These are phyloP conservation scores for Eutrema yunnanense DNA, from an alignment of 345 rosid genomes.

Conservation along the genomic window DNA sequence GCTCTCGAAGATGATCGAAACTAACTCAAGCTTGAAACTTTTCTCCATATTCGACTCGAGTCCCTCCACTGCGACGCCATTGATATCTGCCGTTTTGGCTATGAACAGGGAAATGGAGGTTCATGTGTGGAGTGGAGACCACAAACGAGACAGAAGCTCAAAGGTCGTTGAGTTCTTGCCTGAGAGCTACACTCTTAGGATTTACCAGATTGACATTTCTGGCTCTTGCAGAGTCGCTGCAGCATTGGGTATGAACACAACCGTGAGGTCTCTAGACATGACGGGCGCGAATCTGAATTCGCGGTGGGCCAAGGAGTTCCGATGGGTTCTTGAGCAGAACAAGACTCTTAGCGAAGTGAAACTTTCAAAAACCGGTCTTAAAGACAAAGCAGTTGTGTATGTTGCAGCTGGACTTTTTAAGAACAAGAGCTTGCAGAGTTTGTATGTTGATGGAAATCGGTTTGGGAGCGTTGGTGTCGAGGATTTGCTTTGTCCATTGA, in stretches of 20 bases:
- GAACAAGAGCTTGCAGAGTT: conserved; percentile 62
- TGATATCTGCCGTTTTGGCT: conserved; percentile 80
- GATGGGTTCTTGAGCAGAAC: conserved; percentile 87
- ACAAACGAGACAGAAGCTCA: conserved; percentile 47
- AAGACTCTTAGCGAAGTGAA: conserved; percentile 61
- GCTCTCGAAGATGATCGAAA: conserved; percentile 90
- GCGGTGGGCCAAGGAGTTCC: conserved; percentile 75
- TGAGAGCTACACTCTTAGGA: conserved; percentile 52
- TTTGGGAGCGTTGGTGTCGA: conserved; percentile 69
- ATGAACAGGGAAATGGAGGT: conserved; percentile 79
- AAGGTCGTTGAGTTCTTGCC: conserved; percentile 83
- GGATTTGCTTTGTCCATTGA: conserved; percentile 82
- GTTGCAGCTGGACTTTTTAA: conserved; percentile 89
- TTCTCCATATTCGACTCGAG: conserved; percentile 73
- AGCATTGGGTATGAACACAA: conserved; percentile 71
- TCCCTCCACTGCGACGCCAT: conserved; percentile 63
- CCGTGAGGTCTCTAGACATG: conserved; percentile 77
- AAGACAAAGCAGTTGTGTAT: conserved; percentile 79
- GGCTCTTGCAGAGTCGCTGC: conserved; percentile 81
- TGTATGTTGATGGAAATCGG: conserved; percentile 75
- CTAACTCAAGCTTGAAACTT: conserved; percentile 63
- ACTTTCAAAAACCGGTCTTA: conserved; percentile 69
- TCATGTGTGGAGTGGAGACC: conserved; percentile 74
- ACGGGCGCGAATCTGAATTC: conserved; percentile 70
- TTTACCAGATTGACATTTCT: conserved; percentile 57